Base-by-base conservation (phyloP, 495 filamentous ascomycete species). In the Sporormia fimetaria region DNA sequence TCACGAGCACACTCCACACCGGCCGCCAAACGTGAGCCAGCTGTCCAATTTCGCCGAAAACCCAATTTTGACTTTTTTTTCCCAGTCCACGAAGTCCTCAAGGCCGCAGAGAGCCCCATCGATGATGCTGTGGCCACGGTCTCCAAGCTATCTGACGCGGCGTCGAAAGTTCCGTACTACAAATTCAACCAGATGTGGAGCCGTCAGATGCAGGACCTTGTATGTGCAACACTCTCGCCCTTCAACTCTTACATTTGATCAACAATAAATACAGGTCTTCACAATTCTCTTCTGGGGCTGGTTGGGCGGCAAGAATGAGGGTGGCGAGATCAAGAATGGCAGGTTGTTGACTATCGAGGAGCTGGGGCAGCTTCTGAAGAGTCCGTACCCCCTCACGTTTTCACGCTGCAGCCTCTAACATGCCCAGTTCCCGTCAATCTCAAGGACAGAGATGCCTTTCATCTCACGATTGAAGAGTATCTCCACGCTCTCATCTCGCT, bases 381-480 rank as follows among this genome's bases (percentile, higher is more conserved):
- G 87, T 90, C 61, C 21, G 70, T 57, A 25, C 22, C 11, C 33
- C 34, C 20, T 15, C 11, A 24, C 33, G 17, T 11, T 29, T 22
- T 42, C 16, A 49, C 49, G 25, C n/a, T 6, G 26, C 40, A 24
- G 6, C 31, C 4, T 30, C 32, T 21, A 23, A 51, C 22, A 24
- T 39, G 12, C 6, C 17, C 23, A 94, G 90, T 96, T n/a, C 92
- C 90, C 16, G 78, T 93, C 50, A 95, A 94, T 57, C 73, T 95
- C 48, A 94, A 93, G 62, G 81, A 83, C 45, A 60, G 71, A 46
- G 92, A 96, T 60, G 71, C 76, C 18, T 98, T 98, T 71, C 90
- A 96, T 58, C 65, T 98, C 43, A 88, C 86, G 21, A 87, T 94
- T 55, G 90, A 98, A 63, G 90, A 98, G 58, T 98, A 98, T 61